Evolutionary conservation across 1,284 basidiomycete species (phyloP), one percentile per base, ranked within the genome.

Genomic region (Inonotus hispidus): DNA sequence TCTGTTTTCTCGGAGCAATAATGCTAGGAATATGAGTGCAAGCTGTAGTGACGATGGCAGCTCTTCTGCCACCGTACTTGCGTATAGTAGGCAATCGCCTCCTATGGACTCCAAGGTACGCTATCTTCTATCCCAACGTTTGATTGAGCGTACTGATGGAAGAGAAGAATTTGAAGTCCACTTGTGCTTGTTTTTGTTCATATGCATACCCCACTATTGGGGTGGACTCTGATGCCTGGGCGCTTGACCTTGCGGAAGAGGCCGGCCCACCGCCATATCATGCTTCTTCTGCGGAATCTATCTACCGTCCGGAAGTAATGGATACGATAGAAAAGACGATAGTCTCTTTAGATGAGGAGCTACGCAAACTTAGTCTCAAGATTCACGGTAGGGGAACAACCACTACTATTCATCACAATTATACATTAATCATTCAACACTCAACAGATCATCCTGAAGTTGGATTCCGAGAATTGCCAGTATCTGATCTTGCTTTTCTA

Each of bases 301-400:
- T 55, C 27, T 61, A 58, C 21, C 43, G 59, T 6, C 62, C 58
- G 19, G 66, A 65, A 8, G 58, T 68, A 1, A 49, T 65, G 49
- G 54, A 68, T 50, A 67, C 66, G 2, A 68, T 69, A 27, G 68
- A 71, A 23, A 58, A 64, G 16, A 64, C 62, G 4, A 68, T 75
- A 38, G 68, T 71, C 32, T 65, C 60, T 6, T 62, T 71, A 14
- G 64, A 68, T 56, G 58, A 46, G 10, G 69, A 71, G 32, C 62
- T 75, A 60, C 60, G 71, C 13, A 66, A 67, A 37, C 62, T 75
- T 14, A 75, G 68, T 63, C 60, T 72, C 39, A 66, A 70, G 29
- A 75, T 75, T 21, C 73, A 74, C 56, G 72, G 70, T 71, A 53
- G 27, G 67, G 41, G 10, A 10, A 10, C 35, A 23, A 13, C 27